Base-by-base conservation (phyloP, 1,284 basidiomycete species). In the Ustilago cynodontis region DNA sequence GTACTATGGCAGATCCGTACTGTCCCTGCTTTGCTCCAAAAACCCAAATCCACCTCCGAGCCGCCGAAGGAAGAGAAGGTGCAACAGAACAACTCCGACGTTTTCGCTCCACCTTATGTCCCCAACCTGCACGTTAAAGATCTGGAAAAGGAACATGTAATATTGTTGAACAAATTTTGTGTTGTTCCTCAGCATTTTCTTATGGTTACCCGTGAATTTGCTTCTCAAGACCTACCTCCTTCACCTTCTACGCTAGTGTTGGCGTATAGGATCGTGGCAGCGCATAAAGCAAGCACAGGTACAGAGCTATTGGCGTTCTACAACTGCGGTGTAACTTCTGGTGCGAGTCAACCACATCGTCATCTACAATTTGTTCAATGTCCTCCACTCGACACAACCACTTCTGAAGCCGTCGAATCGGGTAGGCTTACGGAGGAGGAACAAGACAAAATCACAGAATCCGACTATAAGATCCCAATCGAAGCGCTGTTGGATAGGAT, bases 51-150 rank as follows among this genome's bases (percentile, higher is more conserved):
- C 16, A 2, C 56, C 5, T 6, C 51, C 7, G 14, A n/a, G 3
- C 22, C 47, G 4, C 16, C 47, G 6, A 49, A 24, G 28, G 24
- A 24, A 49, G 24, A 24, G 16, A 66, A 67, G 18, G 62, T 71
- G n/a, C 13, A 71, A 28, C 83, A 84, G 65, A 84, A 82, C 59
- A 51, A 55, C 11, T 24, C 35, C 1, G 85, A 86, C 47, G 82
- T 84, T 6, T 86, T 86, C 62, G 80, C 84, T 0, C 83, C 85
- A 28, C 85, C 85, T 2, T 86, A 86, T 52, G 82, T 85, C n/a
- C 75, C 81, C 10, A 80, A 84, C 43, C 65, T 85, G 18, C 69
- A 78, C 8, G 83, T 85, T 26, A 57, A 68, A 35, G 77, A 81
- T 41, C 51, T 80, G 3, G 65, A 61, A 20, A 3, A 29, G 7